Conservation (phyloP, 345 rosid genomes). For the Pistacia atlantica region DNA sequence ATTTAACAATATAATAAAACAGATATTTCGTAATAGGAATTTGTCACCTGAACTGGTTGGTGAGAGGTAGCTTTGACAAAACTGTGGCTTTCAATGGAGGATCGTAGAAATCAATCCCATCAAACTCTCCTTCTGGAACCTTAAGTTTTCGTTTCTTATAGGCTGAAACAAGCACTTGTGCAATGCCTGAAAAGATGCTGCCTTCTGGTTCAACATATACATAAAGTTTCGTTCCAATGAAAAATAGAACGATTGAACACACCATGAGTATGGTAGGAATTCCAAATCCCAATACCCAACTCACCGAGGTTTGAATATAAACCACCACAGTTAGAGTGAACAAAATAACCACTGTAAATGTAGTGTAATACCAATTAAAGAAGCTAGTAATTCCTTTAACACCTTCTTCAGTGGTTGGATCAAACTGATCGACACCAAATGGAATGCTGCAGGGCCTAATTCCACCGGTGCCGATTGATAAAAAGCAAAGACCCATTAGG, state of each 20-base stretch:
- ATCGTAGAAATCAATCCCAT: conserved; percentile 35
- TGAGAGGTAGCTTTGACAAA: conserved; percentile 53
- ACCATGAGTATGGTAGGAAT: conserved; percentile 66
- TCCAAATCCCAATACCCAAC: conserved; percentile 80
- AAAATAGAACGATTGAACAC: conserved; percentile 51
- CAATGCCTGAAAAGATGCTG: conserved; percentile 56
- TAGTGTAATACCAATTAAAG: conserved; percentile 72
- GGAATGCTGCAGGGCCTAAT: conserved; percentile 81
- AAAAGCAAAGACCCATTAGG: conserved; percentile 43
- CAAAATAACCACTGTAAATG: conserved; percentile 60
- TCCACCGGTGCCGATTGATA: conserved; percentile 73
- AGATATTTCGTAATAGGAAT: neutral
- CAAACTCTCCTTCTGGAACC: conserved; percentile 21
- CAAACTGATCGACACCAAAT: conserved; percentile 83
- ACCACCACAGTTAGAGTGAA: conserved; percentile 58
- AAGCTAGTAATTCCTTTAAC: conserved; percentile 64
- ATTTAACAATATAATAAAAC: neutral
- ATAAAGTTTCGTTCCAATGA: conserved; percentile 61
- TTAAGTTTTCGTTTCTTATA: conserved; percentile 45
- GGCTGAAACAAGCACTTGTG: conserved; percentile 58
- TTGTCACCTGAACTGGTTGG: conserved; percentile 60
- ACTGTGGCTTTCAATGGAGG: conserved; percentile 49
- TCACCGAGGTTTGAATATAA: conserved; percentile 71
- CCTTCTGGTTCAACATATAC: conserved; percentile 62
- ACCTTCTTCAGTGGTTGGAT: conserved; percentile 66